Percentiles rank a stretch among this genome's conserved stretches.
Conservation (phyloP, 1,139 yeast genomes). For the Magnusiomyces tetraspermus region DNA sequence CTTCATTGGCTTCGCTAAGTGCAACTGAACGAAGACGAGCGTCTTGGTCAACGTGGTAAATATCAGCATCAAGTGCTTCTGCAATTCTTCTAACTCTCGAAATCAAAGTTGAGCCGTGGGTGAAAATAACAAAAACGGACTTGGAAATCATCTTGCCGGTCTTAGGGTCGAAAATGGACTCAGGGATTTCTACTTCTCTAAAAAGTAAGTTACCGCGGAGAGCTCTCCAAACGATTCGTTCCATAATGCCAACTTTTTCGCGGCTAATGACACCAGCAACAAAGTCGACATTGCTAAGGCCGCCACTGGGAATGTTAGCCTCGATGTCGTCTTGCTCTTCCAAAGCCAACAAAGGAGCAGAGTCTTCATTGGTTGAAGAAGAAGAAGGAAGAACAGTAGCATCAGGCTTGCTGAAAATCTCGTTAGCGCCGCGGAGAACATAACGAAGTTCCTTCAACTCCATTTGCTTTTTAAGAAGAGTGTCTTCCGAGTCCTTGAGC, state of each 20-base stretch:
- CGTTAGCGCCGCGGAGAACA: conserved; percentile 22
- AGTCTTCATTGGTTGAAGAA: conserved; percentile 26
- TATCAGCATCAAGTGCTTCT: conserved; percentile 72
- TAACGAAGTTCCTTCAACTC: conserved; percentile 21
- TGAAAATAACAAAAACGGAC: conserved; percentile 72
- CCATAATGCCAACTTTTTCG: conserved; percentile 58
- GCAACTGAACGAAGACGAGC: conserved; percentile 48
- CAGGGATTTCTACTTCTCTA: conserved; percentile 57
- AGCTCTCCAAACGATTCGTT: conserved; percentile 86
- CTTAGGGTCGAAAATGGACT: conserved; percentile 45
- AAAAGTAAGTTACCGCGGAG: conserved; percentile 83
- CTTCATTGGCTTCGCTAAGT: conserved; percentile 47
- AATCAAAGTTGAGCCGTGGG: conserved; percentile 73
- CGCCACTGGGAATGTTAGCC: not conserved
- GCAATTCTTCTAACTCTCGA: conserved; percentile 64
- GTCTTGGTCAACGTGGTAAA: conserved; percentile 60
- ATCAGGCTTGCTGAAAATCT: conserved; percentile 43
- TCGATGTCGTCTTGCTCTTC: not conserved
- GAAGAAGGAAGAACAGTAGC: conserved; percentile 9
- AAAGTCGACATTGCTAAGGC: conserved; percentile 39
- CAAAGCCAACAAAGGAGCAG: conserved; percentile 28
- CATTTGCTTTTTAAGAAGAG: conserved; percentile 42
- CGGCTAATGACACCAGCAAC: conserved; percentile 80
- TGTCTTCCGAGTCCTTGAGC: conserved; percentile 53
- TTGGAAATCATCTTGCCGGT: conserved; percentile 45